Evolutionary conservation across 768 basidiomycete species (phyloP).

Genomic region (Tylopilus subfusipes): DNA sequence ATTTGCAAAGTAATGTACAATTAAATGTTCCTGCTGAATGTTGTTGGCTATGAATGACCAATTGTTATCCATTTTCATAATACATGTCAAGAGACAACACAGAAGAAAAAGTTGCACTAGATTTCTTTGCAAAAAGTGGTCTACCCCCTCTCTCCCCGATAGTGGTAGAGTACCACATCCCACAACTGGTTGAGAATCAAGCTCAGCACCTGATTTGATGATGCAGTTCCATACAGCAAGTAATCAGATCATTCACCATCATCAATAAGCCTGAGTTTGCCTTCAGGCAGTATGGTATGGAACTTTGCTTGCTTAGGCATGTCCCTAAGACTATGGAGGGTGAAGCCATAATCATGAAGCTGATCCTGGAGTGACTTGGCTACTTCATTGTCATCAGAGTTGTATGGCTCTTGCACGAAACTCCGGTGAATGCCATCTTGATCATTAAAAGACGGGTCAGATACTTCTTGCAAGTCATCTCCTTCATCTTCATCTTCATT

Average conservation of each 20-base stretch:
- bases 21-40: no score
- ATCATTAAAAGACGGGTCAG: background rate
- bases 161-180: background rate
- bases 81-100: no score
- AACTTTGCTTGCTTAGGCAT: background rate
- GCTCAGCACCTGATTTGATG: background rate
- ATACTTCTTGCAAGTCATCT: background rate
- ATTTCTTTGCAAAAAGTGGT: background rate
- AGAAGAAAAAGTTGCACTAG: no score
- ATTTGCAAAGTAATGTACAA: no score
- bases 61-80: no score
- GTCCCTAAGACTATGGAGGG: background rate
- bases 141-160: background rate
- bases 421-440: background rate
- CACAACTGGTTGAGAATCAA: background rate
- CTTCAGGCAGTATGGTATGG: background rate
- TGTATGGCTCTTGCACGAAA: background rate
- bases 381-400: background rate
- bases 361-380: background rate
- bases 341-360: background rate
- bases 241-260: background rate
- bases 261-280: background rate
- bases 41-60: no score
- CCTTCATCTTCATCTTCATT: background rate
- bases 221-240: background rate